Evolutionary conservation across 2,329 filamentous ascomycete genomes (phyloP), one percentile per base, ranked within the genome.

Genomic region (Dichotomopilus funicola): DNA sequence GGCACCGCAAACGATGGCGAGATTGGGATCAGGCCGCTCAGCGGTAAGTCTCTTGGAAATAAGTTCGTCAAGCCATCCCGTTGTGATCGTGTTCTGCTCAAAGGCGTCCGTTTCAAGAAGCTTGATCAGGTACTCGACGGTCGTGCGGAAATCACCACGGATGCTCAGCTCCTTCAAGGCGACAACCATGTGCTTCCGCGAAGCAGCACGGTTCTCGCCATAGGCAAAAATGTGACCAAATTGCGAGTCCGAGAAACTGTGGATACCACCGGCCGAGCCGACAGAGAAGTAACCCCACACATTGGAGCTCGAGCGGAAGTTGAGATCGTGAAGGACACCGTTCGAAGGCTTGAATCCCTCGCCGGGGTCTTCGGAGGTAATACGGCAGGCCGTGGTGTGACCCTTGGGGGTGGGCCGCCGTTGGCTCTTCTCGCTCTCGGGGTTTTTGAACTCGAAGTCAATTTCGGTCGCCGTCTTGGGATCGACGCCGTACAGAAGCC

Each of bases 221-320:
- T 97, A 99, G 51, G 94, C 95, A 73, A 99, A 99, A 65, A 99
- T 99, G 75, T 99, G 94, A 75, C 94, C 94, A 66, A 99, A 99
- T 70, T 99, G 94, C 68, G 89, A 95, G 77, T 99, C 94, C 6
- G 94, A 97, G 81, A 96, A 99, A 73, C 90, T 96, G 83, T 99
- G 94, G 63, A 99, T 99, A 73, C 91, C 91, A 76, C 91, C 92
- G 54, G 91, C 87, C 8, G 91, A 94, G 77, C 91, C 89, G 72
- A 99, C 94, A 52, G 94, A 99, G 84, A 99, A 99, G 76, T 99
- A 99, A 80, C 94, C 94, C 94, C 94, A 99, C 55, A 97, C 94
- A 65, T 99, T 99, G 61, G 94, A 97, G 72, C 91, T 96, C 78
- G 88, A 95, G 70, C 94, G 85, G 84, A 99, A 99, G 80, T 99